phyloP scores from a whole-genome alignment of 2,329 filamentous ascomycete genomes.

The Lasiodiplodia sp. region DNA sequence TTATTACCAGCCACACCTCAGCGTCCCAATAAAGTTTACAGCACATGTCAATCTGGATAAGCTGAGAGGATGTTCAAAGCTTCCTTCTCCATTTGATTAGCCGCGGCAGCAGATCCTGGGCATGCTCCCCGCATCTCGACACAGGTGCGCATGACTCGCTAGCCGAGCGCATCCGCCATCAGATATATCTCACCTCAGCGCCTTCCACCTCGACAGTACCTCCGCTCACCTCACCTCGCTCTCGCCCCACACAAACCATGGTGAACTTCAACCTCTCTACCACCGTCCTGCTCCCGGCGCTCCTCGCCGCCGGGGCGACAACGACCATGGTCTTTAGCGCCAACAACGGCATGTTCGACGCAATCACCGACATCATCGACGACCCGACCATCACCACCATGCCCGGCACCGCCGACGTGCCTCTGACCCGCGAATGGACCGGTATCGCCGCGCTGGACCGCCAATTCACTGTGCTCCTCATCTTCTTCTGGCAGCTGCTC shows the following conservation, averaged over 20 bases:
- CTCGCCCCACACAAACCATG: background rate
- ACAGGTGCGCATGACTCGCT: background rate
- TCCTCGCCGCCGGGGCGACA: background rate
- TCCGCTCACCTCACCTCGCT: background rate
- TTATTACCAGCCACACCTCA: background rate
- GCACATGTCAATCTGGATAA: background rate
- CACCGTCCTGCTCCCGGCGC: slow-evolving; percentile 18
- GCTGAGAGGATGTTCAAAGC: background rate
- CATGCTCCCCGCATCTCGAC: background rate
- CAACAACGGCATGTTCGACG: slow-evolving; percentile 59
- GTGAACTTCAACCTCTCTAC: slow-evolving; percentile 22
- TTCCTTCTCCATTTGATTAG: too few relatives aligned
- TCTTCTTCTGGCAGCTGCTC: slow-evolving; percentile 26
- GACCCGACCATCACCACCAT: slow-evolving; percentile 34
- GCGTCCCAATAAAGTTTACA: background rate
- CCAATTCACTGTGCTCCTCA: slow-evolving; percentile 12
- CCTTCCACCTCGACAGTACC: background rate
- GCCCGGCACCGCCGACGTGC: slow-evolving; percentile 11
- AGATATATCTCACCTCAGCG: slow-evolving; percentile 12
- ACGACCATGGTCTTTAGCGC: slow-evolving; percentile 19
- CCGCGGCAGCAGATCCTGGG: background rate
- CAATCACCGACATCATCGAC: slow-evolving; percentile 53
- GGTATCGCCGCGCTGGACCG: slow-evolving; percentile 12
- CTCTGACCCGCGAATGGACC: slow-evolving; percentile 15
- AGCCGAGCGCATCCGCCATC: slow-evolving; percentile 3